Evolutionary conservation across 75 land plant species (phyloP), one percentile per base, ranked within the genome.

Genomic region (Ceratopteris richardii): DNA sequence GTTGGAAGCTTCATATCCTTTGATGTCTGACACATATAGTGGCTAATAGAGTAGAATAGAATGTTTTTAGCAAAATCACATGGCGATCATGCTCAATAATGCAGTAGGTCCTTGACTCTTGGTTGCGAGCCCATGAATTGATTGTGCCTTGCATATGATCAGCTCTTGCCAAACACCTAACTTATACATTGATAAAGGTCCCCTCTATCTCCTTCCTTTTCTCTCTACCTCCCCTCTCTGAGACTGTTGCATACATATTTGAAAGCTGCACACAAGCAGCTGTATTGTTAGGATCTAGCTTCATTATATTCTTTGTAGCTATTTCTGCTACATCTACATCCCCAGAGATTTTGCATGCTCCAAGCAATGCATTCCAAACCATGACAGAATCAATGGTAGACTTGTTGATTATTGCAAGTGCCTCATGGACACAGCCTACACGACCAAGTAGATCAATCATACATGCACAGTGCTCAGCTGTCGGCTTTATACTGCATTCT

Each of bases 291-390:
- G 86, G 86, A 29, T 83, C 86, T 31, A 69, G 67, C 61, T 76
- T 61, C 63, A 71, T 29, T 11, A 78, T 70, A 1, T 56, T 23
- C 20, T 66, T 65, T 44, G 76, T 74, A 64, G 86, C 86, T 24
- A 72, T 29, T 44, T 78, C 79, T 41, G 72, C 86, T 23, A 78
- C 29, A 46, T 75, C 66, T n/a, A 83, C 66, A 70, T 78, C 69
- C 27, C 44, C 40, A 51, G 75, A 70, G 0, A 78, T 83, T 31
- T 67, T 78, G 58, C 86, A 83, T 10, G 79, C 82, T 29, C 79
- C 74, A 36, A 83, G 55, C 51, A 83, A 75, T 30, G 82, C 79
- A 23, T 78, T 81, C 86, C 86, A 83, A 3, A 79, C 75, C 27
- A 76, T 72, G 52, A 72, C 82, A 27, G 82, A 72, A 47, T 76